A percentile compares a stretch with the other conserved stretches of the same genome.
Evolutionary conservation across 164 flowering plant species (phyloP).

Genomic region (Tinospora cordifolia): DNA sequence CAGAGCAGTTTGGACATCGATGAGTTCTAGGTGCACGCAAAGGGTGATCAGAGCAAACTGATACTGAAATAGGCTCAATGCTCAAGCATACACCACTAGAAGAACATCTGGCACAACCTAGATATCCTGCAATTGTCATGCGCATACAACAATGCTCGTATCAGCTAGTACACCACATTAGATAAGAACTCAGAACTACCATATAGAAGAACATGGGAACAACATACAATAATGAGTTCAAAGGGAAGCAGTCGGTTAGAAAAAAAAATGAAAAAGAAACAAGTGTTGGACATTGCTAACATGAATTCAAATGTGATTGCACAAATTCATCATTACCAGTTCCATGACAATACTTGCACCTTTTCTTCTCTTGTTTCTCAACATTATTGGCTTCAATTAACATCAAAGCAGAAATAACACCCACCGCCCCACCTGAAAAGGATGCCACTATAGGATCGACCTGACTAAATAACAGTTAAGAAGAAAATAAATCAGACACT

Average conservation of each 20-base stretch:
- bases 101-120: constrained; percentile 92
- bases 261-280: no score
- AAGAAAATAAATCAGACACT: constrained; percentile 9
- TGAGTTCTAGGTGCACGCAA: constrained; percentile 51
- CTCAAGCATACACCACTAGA: constrained; percentile 65
- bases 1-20: constrained; percentile 86
- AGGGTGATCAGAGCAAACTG: constrained; percentile 40
- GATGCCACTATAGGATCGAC: constrained; percentile 97
- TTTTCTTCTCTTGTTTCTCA: constrained; percentile 78
- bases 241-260: no score
- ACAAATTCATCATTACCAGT: constrained; percentile 39
- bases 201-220: not conserved
- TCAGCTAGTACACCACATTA: not conserved
- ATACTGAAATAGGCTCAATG: constrained; percentile 50
- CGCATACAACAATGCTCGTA: not conserved
- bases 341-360: constrained; percentile 87
- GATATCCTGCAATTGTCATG: constrained; percentile 47
- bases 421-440: constrained; percentile 92
- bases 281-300: no score
- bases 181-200: not conserved
- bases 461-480: constrained; percentile 49
- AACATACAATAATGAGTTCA: not conserved
- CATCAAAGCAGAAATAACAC: constrained; percentile 89
- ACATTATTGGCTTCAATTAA: constrained; percentile 80
- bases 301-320: not conserved